phyloP scores from a whole-genome alignment of 768 basidiomycete species.

The Mycena floridula region DNA sequence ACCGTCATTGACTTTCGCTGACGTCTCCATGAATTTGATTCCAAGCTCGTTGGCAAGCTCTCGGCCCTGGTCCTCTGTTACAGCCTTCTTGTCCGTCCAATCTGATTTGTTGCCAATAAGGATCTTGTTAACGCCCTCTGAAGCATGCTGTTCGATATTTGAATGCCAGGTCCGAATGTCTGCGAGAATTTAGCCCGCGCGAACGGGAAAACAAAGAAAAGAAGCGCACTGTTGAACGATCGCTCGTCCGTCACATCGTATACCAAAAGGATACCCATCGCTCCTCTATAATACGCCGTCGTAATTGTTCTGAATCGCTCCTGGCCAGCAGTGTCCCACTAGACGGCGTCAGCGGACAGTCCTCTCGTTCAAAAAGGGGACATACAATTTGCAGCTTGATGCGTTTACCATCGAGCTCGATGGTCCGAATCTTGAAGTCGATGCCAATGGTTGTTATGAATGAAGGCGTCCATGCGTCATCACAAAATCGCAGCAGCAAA shows the following conservation, averaged over 20 bases:
- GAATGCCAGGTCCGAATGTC: conserved; percentile 98
- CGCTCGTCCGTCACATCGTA: conserved; percentile 95
- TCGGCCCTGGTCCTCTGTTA: conserved; percentile 87
- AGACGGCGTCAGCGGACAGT: no score
- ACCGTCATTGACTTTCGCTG: conserved; percentile 93
- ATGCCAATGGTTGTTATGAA: conserved; percentile 99
- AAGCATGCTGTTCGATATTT: conserved; percentile 98
- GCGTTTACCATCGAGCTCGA: conserved; percentile 95
- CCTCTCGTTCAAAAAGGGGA: no score
- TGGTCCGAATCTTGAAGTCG: conserved; percentile 99
- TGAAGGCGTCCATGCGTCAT: conserved; percentile 98
- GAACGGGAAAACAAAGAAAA: conserved; percentile 1
- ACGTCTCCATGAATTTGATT: conserved; percentile 97
- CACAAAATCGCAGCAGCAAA: conserved; percentile 93
- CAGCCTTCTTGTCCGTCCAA: conserved; percentile 93
- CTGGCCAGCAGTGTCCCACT: conserved; percentile 99
- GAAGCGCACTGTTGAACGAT: conserved; percentile 88
- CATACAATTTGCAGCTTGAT: conserved; percentile 98
- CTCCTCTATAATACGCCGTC: conserved; percentile 97
- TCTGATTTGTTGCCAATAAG: conserved; percentile 99
- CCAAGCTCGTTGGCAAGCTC: conserved; percentile 91
- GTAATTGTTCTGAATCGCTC: conserved; percentile 99
- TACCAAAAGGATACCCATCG: conserved; percentile 98
- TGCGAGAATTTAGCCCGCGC: conserved; percentile 22
- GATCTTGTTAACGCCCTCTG: conserved; percentile 98